phyloP scores from a whole-genome alignment of 371 early-diverging fungal genomes.

The Rhizopus delemar region DNA sequence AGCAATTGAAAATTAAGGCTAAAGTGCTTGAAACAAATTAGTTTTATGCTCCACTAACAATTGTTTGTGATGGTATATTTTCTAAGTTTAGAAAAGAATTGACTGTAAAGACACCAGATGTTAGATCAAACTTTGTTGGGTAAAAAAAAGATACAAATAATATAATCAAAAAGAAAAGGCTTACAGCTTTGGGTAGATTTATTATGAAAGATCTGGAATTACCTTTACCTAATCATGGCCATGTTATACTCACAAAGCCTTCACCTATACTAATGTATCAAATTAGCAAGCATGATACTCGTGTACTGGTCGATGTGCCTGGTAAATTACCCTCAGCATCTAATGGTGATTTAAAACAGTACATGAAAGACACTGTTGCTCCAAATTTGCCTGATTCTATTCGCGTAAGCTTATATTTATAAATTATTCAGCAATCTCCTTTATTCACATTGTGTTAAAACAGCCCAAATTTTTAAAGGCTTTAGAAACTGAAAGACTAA shows the following conservation, averaged over 20 bases:
- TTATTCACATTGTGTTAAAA: background rate
- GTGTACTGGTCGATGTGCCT: conserved; percentile 88
- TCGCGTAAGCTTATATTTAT: conserved; percentile 42
- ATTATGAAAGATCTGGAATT: conserved; percentile 64
- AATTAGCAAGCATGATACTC: conserved; percentile 81
- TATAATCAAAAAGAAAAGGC: background rate
- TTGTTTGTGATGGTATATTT: conserved; percentile 89
- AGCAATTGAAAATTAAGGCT: background rate
- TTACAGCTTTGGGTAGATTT: conserved; percentile 33
- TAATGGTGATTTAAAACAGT: conserved; percentile 59
- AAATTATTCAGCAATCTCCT: background rate
- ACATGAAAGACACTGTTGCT: conserved; percentile 54
- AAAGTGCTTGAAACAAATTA: conserved; percentile 6
- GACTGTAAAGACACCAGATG: conserved; percentile 57
- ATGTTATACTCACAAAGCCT: conserved; percentile 82
- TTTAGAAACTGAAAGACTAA: conserved; percentile 71
- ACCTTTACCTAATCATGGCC: conserved; percentile 84
- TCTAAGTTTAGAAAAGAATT: conserved; percentile 89
- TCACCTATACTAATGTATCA: conserved; percentile 90
- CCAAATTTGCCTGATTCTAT: conserved; percentile 68
- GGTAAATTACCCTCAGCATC: conserved; percentile 74
- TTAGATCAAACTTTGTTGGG: conserved; percentile 83
- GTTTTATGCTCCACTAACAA: conserved; percentile 73
- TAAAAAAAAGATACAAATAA: conserved; percentile 17
- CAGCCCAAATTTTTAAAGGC: conserved; percentile 68